phyloP scores from a whole-genome alignment of 2,329 filamentous ascomycete species.

The Verticillium zaregamsianum region DNA sequence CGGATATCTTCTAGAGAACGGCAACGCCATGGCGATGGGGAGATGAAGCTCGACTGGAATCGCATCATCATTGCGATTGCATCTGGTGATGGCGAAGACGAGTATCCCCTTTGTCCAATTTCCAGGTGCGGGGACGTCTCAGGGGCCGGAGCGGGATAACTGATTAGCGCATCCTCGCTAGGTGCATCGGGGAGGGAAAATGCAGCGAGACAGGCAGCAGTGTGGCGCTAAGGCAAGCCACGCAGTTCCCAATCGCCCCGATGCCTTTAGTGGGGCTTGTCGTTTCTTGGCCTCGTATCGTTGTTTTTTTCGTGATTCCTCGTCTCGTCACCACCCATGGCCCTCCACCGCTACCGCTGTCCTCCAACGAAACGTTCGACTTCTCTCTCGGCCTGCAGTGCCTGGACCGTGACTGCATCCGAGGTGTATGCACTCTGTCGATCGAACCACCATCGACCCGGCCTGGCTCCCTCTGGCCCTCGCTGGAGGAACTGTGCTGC shows the following conservation, averaged over 20 bases:
- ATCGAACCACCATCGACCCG: background rate
- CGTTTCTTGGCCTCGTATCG: background rate
- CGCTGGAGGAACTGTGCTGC: no score
- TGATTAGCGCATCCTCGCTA: background rate
- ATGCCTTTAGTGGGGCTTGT: background rate
- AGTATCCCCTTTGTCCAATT: background rate
- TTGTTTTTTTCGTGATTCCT: background rate
- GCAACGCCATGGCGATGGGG: background rate
- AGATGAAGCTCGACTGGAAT: background rate
- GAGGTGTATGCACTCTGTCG: background rate
- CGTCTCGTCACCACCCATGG: background rate
- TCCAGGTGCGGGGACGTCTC: background rate
- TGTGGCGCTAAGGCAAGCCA: background rate
- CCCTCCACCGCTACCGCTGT: background rate
- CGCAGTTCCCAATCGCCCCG: background rate
- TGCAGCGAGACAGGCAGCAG: background rate
- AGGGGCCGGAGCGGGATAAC: background rate
- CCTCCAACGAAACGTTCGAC: background rate
- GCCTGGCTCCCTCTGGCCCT: background rate
- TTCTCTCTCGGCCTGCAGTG: no score
- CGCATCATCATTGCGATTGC: background rate
- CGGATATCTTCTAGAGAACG: no score
- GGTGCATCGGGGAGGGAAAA: background rate
- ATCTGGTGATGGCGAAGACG: background rate
- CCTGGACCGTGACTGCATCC: no score